Evolutionary conservation across 345 rosid species (phyloP).

Genomic region (Eucalyptus polyanthemos): DNA sequence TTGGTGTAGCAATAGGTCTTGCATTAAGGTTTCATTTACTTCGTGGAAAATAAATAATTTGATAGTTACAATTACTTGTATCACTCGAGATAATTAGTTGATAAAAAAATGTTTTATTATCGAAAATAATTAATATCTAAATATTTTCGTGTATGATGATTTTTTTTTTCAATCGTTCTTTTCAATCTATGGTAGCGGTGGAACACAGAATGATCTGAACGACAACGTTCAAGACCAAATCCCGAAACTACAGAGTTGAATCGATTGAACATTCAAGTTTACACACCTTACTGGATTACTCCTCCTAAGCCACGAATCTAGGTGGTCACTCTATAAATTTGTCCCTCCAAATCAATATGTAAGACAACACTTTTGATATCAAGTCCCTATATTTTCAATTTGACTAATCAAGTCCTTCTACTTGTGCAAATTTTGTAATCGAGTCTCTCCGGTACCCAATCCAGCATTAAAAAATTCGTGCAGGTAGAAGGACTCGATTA

Average conservation of each 20-base stretch:
- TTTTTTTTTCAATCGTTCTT: background rate
- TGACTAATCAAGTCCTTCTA: background rate
- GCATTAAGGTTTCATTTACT: background rate
- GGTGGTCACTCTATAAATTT: background rate
- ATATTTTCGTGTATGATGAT: fast-evolving
- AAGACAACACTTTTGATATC: background rate
- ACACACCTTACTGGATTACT: background rate
- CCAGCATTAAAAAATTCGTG: background rate
- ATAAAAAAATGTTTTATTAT: background rate
- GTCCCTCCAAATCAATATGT: background rate
- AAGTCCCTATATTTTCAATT: background rate
- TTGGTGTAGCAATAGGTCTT: background rate
- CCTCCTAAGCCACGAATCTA: background rate
- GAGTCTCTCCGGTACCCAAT: background rate
- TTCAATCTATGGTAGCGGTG: background rate
- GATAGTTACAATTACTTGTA: fast-evolving
- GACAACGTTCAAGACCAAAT: background rate
- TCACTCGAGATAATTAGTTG: background rate
- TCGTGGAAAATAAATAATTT: background rate
- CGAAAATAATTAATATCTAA: background rate
- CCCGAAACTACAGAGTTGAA: background rate
- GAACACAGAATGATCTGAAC: background rate
- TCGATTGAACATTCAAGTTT: background rate
- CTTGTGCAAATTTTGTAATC: background rate
- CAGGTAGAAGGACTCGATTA: background rate